phyloP scores from a whole-genome alignment of 2,329 filamentous ascomycete genomes.

The Ophiostoma piceae region DNA sequence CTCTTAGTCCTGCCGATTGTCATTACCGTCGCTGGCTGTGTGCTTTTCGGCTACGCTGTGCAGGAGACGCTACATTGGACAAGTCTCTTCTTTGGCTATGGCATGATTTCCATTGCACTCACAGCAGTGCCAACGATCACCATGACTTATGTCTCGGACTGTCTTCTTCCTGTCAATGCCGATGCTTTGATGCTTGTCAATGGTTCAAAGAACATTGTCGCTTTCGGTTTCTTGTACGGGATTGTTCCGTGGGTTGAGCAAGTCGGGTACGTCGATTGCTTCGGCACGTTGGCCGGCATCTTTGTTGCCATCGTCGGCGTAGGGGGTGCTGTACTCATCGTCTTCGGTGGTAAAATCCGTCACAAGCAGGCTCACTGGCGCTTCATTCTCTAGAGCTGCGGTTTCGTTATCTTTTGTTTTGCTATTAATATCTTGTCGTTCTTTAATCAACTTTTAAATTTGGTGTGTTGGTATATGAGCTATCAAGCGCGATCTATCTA shows the following conservation, averaged over 20 bases:
- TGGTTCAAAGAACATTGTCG: slow-evolving; percentile 43
- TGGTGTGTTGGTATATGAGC: not conserved
- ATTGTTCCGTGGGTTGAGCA: slow-evolving; percentile 39
- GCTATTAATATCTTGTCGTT: too few relatives aligned
- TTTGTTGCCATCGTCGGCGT: not conserved
- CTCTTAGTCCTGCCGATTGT: not conserved
- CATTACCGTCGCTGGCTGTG: not conserved
- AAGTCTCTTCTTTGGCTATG: slow-evolving; percentile 43
- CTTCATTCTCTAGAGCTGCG: not conserved
- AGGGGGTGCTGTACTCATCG: not conserved
- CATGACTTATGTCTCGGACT: slow-evolving; percentile 42
- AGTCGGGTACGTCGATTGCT: not conserved
- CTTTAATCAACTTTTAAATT: too few relatives aligned
- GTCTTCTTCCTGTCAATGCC: slow-evolving; percentile 32
- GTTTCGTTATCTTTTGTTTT: not conserved
- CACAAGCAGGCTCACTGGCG: slow-evolving; percentile 3
- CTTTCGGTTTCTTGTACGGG: slow-evolving; percentile 44
- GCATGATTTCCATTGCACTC: slow-evolving; percentile 41
- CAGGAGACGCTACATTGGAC: slow-evolving; percentile 39
- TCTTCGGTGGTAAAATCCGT: not conserved
- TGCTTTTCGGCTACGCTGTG: not conserved
- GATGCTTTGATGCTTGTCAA: slow-evolving; percentile 35
- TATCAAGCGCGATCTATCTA: too few relatives aligned
- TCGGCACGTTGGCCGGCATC: not conserved
- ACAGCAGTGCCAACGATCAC: slow-evolving; percentile 41